Conservation (phyloP, 2,329 filamentous ascomycete species). For the Arthrobotrys conoides region DNA sequence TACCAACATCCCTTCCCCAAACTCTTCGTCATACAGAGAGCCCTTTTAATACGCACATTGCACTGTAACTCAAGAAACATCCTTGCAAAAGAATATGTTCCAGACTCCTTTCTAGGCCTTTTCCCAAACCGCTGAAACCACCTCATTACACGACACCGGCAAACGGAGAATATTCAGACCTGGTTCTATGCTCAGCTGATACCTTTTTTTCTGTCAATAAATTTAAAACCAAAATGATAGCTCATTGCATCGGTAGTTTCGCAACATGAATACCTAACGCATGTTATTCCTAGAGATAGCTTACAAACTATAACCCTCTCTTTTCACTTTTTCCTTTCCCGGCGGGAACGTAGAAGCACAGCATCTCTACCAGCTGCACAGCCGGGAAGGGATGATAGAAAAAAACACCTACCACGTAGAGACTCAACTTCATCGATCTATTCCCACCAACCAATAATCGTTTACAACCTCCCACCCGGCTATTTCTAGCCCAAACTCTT, state of each 20-base stretch:
- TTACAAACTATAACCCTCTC: neutral
- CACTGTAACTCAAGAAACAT: neutral
- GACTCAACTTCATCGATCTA: neutral
- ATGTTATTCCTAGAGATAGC: conserved; percentile 2
- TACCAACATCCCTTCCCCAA: neutral
- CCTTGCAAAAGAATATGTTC: neutral
- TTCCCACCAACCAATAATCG: neutral
- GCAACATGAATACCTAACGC: neutral
- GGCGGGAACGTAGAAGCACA: conserved; percentile 8
- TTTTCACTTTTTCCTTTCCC: conserved; percentile 19
- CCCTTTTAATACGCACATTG: neutral
- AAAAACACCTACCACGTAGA: neutral
- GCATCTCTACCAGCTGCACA: neutral
- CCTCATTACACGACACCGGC: neutral
- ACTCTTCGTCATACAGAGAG: neutral
- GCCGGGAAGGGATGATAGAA: neutral
- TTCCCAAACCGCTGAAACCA: neutral
- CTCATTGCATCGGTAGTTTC: neutral
- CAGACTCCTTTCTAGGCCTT: neutral
- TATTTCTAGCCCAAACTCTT: conserved; percentile 12
- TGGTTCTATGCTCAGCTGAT: neutral
- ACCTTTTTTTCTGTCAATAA: neutral
- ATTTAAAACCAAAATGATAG: neutral
- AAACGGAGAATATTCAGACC: neutral
- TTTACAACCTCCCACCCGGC: neutral